Evolutionary conservation across 805 yeast genomes (phyloP), one percentile per base, ranked within the genome.

Genomic region (Isabelozyma pseudorhagii): DNA sequence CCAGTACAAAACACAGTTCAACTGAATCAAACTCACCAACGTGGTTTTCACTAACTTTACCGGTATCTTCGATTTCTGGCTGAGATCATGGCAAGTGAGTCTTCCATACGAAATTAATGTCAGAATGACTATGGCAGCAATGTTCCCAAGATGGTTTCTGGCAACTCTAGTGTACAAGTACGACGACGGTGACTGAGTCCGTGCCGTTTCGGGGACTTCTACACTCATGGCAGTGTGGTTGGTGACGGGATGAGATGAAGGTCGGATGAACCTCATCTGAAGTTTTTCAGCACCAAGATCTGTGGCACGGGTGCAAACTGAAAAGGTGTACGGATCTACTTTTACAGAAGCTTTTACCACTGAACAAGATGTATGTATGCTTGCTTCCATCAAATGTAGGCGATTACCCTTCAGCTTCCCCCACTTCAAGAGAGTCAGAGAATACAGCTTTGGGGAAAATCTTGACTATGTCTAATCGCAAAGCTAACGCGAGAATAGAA

Each of bases 11-110:
- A 89, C 83, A 64, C 96, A 87, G 51, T 87, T 81, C 53, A 89
- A 72, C 66, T 93, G 97, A 40, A 92, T 75, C 58, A 93, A 70
- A 7, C 92, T 80, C 4, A 89, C 96, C 41, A 93, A 71, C 0
- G 87, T 75, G 34, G 85, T 79, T 54, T 84, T 84, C 15, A 89
- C 81, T 11, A 78, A 67, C 11, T 78, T 64, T 0, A 71, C 47
- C 0, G 85, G 78, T 45, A 87, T 62, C 8, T 69, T 66, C 2
- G 85, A 71, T 46, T 69, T 67, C 27, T 67, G 62, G 41, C 77
- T 64, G 18, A 91, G 56, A 45, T 87, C 90, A 21, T 64, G 65
- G 1, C 84, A 74, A 0, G 81, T 77, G 36, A 84, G 68, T 51
- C 94, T 75, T 11, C 96, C 96, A 54, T 84, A 77, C 48, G 85